Conservation (phyloP, 768 basidiomycete species). For the Leucocoprinus birnbaumii region DNA sequence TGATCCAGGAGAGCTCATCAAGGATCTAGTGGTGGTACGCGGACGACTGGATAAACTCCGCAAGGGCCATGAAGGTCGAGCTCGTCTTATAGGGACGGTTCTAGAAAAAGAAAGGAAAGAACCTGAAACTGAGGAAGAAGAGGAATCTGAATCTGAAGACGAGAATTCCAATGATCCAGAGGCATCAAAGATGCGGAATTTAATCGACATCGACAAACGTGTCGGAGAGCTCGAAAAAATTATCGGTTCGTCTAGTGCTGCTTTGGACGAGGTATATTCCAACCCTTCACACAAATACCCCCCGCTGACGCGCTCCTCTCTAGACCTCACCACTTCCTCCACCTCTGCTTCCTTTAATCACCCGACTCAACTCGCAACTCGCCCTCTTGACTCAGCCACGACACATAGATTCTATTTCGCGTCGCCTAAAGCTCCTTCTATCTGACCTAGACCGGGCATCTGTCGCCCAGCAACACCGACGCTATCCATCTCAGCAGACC, state of each 20-base stretch:
- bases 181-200: constrained; percentile 39
- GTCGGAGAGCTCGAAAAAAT: constrained; percentile 81
- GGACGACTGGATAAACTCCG: constrained; percentile 65
- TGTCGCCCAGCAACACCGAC: constrained; percentile 45
- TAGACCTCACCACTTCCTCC: constrained; percentile 73
- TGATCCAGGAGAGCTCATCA: constrained; percentile 74
- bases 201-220: constrained; percentile 80
- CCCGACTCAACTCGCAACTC: constrained; percentile 81
- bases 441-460: constrained; percentile 89
- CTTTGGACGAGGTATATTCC: constrained; percentile 74
- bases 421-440: constrained; percentile 87
- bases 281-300: background rate
- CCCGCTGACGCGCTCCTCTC: background rate
- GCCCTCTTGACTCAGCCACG: constrained; percentile 91
- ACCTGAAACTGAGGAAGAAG: constrained; percentile 16
- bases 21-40: constrained; percentile 74
- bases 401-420: constrained; percentile 92
- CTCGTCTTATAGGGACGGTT: constrained; percentile 57
- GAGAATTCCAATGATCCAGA: constrained; percentile 16
- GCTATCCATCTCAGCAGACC: constrained; percentile 39
- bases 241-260: constrained; percentile 77
- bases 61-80: constrained; percentile 63
- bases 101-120: constrained; percentile 31
- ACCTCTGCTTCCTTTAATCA: constrained; percentile 79
- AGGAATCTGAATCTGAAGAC: background rate